Conservation (phyloP, 306 rosid genomes). For the Medicago arabica region DNA sequence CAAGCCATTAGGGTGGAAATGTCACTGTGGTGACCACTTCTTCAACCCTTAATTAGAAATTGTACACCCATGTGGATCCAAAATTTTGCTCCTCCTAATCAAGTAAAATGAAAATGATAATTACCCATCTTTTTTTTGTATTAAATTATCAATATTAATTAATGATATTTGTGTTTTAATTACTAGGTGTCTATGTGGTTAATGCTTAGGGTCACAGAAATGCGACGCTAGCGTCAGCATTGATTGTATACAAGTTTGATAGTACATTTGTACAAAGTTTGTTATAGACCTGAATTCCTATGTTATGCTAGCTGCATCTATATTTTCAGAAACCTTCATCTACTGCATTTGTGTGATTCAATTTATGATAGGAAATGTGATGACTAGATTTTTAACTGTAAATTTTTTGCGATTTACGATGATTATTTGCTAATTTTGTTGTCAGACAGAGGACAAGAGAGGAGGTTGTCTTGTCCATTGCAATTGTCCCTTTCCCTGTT, state of each 20-base stretch:
- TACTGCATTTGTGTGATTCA: constrained; percentile 10
- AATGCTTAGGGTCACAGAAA: constrained; percentile 12
- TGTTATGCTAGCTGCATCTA: constrained; percentile 39
- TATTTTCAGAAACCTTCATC: constrained; percentile 1
- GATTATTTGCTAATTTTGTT: constrained; percentile 33
- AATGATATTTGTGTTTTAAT: constrained; percentile 25
- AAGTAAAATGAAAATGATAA: constrained; percentile 36
- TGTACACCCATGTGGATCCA: background rate
- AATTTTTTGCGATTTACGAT: background rate
- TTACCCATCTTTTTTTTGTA: background rate
- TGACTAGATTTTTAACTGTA: background rate
- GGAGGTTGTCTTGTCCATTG: constrained; percentile 33
- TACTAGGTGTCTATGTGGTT: background rate
- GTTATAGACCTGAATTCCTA: constrained; percentile 46
- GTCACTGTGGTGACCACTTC: constrained; percentile 77
- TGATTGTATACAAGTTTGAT: constrained; percentile 55
- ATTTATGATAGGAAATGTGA: constrained; percentile 7
- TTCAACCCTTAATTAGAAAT: constrained; percentile 67
- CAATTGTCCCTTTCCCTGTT: background rate
- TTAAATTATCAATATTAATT: background rate
- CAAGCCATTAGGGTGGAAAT: constrained; percentile 99
- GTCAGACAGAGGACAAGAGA: constrained; percentile 11
- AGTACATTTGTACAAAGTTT: constrained; percentile 60
- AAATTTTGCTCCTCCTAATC: background rate
- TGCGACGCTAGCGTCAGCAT: constrained; percentile 51